Evolutionary conservation across 2,329 filamentous ascomycete genomes (phyloP), one percentile per base, ranked within the genome.

Genomic region (Scleromitrula shiraiana): DNA sequence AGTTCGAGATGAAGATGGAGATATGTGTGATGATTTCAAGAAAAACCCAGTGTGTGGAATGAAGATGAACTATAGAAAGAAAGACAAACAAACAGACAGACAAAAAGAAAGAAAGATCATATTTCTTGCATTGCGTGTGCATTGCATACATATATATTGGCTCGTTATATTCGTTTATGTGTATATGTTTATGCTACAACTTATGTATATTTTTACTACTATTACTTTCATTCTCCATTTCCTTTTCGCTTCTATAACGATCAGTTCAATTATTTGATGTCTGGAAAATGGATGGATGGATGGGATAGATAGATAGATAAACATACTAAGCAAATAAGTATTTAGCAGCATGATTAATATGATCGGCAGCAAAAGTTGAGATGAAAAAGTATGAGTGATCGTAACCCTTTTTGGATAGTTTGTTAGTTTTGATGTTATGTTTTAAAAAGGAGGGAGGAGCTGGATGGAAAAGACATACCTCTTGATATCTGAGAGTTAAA

Each of bases 331-430:
- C 47, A 26, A 50, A 46, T 50, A 50, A 23, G 27, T 50, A 50
- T 40, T 40, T 50, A 2, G 47, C 47, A 32, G 47, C 47, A 46
- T 50, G 47, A 17, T 50, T 44, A 19, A 50, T 40, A 14, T 50
- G 47, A 38, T 53, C 51, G 26, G 87, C 83, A 36, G 84, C 79
- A 65, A 98, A 98, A 14, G 81, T 82, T 29, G 90, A 83, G 74
- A 98, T 94, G 69, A 95, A 96, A 70, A 82, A 98, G 72, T 98
- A 98, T 53, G 88, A 95, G 70, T 98, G 93, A 67, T 98, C 93
- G 64, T 98, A 97, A 53, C 82, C 89, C 70, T 86, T 63, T 33
- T 30, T 15, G 15, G 9, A 22, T 24, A 24, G 56, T n/a, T 15
- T 7, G 12, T 47, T 46, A 60, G 53, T 42, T 50, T 12, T 27